Evolutionary conservation across 2,329 filamentous ascomycete genomes (phyloP).

Genomic region (Colletotrichum zoysiae): DNA sequence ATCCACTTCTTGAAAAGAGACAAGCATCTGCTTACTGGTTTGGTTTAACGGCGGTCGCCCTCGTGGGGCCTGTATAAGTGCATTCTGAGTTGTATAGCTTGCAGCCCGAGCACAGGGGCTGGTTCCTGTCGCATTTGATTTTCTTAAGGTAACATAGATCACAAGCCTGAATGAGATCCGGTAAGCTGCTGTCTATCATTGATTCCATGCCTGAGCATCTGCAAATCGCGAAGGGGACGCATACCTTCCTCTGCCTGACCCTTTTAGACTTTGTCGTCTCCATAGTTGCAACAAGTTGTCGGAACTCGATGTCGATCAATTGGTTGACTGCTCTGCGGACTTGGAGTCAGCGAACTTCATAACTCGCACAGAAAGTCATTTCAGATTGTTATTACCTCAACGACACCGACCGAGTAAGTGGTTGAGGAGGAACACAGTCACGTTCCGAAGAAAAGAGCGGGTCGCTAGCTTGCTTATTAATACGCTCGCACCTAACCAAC

Average conservation of each 20-base stretch:
- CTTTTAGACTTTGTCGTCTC: slow-evolving; percentile 21
- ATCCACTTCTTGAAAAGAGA: not conserved
- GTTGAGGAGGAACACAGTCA: not conserved
- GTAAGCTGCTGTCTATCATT: too few relatives aligned
- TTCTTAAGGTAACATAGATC: slow-evolving; percentile 38
- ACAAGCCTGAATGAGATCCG: slow-evolving; percentile 16
- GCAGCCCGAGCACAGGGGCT: slow-evolving; percentile 36
- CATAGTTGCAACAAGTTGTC: not conserved
- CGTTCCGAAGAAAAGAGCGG: not conserved
- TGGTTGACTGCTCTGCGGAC: not conserved
- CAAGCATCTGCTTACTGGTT: not conserved
- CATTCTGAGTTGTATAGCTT: slow-evolving; percentile 35
- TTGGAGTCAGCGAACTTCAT: not conserved
- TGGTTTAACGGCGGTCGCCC: not conserved
- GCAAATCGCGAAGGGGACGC: not conserved
- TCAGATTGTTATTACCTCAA: too few relatives aligned
- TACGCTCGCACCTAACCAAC: not conserved
- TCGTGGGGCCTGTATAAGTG: slow-evolving; percentile 32
- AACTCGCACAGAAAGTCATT: not conserved
- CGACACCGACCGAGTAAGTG: not conserved
- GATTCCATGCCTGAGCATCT: too few relatives aligned
- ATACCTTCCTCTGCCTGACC: slow-evolving; percentile 30
- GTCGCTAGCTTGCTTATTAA: not conserved
- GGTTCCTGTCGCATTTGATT: slow-evolving; percentile 34
- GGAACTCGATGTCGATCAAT: not conserved